A percentile compares a stretch with the other conserved stretches of the same genome.
Conservation (phyloP, 345 rosid genomes). For the Iberis pinnata region DNA sequence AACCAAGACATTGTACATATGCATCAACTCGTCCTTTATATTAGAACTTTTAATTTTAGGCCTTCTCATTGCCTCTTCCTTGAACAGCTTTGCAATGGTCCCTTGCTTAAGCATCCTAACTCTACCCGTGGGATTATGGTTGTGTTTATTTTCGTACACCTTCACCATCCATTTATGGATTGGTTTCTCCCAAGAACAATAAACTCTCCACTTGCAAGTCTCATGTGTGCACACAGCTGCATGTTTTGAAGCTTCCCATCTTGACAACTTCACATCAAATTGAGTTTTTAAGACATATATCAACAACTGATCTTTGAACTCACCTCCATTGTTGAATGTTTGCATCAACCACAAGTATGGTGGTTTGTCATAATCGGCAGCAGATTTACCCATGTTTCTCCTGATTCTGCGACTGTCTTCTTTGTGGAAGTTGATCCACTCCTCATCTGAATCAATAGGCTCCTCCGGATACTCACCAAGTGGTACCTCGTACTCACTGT, state of each 20-base stretch:
- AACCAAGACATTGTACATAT: not conserved
- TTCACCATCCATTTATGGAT: not conserved
- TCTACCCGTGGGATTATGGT: not conserved
- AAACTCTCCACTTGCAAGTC: not conserved
- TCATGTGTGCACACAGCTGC: not conserved
- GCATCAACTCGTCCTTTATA: constrained; percentile 3
- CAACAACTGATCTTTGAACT: not conserved
- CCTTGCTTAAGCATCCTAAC: not conserved
- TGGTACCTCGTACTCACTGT: not conserved
- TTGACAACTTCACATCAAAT: not conserved
- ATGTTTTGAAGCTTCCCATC: not conserved
- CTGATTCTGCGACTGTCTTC: not conserved
- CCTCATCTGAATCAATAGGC: not conserved
- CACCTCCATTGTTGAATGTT: not conserved
- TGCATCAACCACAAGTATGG: not conserved
- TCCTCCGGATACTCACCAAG: not conserved
- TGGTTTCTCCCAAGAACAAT: not conserved
- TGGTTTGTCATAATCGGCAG: not conserved
- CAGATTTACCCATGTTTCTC: too few species aligned
- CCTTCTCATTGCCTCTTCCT: not conserved
- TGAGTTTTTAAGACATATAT: not conserved
- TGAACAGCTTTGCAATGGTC: not conserved
- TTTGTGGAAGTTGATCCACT: not conserved
- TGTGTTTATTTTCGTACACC: not conserved
- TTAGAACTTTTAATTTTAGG: not conserved